A percentile compares a stretch with the other conserved stretches of the same genome.
These are phyloP conservation scores for Helianthus tuberosus DNA, from an alignment of 129 eudicot species.

Conservation along the genomic window DNA sequence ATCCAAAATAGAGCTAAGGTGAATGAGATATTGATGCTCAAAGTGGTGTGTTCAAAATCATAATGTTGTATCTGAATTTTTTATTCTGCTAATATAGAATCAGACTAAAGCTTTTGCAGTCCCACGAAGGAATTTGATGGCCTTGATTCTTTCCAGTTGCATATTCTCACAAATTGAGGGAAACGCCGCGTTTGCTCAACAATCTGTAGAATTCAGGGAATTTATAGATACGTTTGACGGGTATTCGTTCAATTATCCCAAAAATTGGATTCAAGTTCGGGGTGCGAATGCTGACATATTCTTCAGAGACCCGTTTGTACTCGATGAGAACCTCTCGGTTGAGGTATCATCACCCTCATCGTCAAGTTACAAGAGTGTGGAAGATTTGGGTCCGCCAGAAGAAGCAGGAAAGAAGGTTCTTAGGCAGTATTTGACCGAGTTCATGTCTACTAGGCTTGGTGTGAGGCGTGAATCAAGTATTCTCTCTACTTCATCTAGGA, in stretches of 20 bases:
- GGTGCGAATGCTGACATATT: conserved; percentile 98
- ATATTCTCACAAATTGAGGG: conserved; percentile 42
- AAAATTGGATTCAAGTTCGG: conserved; percentile 93
- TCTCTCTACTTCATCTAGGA: conserved; percentile 73
- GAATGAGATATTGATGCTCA: not conserved
- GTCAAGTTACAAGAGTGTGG: conserved; percentile 66
- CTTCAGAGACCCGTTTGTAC: conserved; percentile 92
- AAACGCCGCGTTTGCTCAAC: conserved; percentile 51
- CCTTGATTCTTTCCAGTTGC: conserved; percentile 58
- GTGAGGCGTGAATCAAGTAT: conserved; percentile 81
- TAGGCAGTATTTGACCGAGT: conserved; percentile 87
- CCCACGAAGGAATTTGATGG: conserved; percentile 67
- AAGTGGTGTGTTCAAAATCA: not conserved
- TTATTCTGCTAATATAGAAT: conserved; percentile 64
- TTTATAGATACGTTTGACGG: conserved; percentile 92
- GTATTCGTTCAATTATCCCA: conserved; percentile 77
- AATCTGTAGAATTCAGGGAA: conserved; percentile 67
- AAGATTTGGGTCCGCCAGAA: conserved; percentile 93
- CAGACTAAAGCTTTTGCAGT: conserved; percentile 95
- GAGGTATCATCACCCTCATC: conserved; percentile 96
- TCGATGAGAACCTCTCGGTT: conserved; percentile 82
- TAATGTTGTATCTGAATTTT: too few species aligned
- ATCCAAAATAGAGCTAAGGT: not conserved
- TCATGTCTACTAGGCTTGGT: conserved; percentile 98
- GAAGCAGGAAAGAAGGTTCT: conserved; percentile 78